phyloP scores from a whole-genome alignment of 148 eudicot genomes.

The Amaranthus palmeri region DNA sequence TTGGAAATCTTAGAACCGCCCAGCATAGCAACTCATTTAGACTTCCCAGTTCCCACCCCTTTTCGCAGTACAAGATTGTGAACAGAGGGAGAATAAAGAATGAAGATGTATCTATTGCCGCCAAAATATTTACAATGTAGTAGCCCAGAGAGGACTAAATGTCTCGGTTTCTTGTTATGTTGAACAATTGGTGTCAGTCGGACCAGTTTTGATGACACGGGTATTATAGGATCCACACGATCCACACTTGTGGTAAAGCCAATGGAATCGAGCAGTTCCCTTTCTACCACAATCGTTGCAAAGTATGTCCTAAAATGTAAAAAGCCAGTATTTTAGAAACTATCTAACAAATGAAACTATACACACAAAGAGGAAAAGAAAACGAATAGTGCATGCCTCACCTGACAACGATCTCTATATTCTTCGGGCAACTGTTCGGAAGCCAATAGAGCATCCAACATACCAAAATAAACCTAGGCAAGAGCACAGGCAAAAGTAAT shows the following conservation, averaged over 20 bases:
- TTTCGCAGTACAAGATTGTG: neutral
- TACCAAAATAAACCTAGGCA: slow-evolving; percentile 86
- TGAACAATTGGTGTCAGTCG: slow-evolving; percentile 37
- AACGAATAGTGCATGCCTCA: slow-evolving; percentile 20
- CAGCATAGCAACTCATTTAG: neutral
- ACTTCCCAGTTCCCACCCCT: neutral
- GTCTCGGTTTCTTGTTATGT: slow-evolving; percentile 14
- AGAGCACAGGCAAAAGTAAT: neutral
- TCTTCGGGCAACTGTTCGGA: slow-evolving; percentile 93
- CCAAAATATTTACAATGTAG: slow-evolving; percentile 22
- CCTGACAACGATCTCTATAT: slow-evolving; percentile 78
- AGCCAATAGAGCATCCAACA: slow-evolving; percentile 94
- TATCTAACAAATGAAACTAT: neutral
- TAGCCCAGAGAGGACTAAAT: slow-evolving; percentile 6
- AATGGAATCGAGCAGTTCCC: slow-evolving; percentile 80
- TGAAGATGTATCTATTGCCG: slow-evolving; percentile 16
- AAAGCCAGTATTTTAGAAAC: slow-evolving; percentile 14
- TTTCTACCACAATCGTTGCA: slow-evolving; percentile 92
- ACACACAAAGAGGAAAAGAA: neutral
- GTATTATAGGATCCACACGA: slow-evolving; percentile 89
- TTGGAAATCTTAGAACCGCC: slow-evolving; percentile 8
- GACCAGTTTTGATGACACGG: slow-evolving; percentile 64
- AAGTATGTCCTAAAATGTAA: slow-evolving; percentile 71
- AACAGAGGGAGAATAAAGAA: slow-evolving; percentile 5
- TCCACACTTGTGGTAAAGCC: slow-evolving; percentile 97